Base-by-base conservation (phyloP, 192 early-diverging fungal species). In the Coemansia sp. region DNA sequence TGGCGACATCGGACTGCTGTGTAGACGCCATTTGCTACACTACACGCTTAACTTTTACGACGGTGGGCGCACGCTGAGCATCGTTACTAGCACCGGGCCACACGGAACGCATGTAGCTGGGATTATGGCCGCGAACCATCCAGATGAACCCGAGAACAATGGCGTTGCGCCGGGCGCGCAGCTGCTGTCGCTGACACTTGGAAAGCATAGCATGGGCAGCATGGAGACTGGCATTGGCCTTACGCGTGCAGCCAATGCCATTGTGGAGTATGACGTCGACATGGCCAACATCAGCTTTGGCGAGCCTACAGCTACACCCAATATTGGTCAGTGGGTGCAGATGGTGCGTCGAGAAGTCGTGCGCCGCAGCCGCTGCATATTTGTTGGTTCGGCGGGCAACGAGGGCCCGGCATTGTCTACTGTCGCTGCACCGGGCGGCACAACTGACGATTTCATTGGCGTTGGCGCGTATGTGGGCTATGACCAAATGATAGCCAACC, bases 51-150 rank as follows among this genome's bases (percentile, higher is more conserved):
- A 96, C 82, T 90, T 98, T 55, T 97, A 95, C 74, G 92, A 96
- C 64, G 80, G 88, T 38, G 94, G 89, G 0, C 77, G 86, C 54
- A 73, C 84, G 31, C 80, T 92, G 28, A 90, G 88, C 69, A 92
- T 97, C 64, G 96, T 96, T 28, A 90, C 89, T 27, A 70, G 86
- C 38, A 85, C 86, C 49, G 91, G 93, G n/a, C 71, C 85, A 25
- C 97, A 99, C 68, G 90, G 92, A 23, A 97, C 92, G 7, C 97
- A 99, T 62, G 97, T 99, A 52, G 94, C 95, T 31, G 92, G 89
- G 22, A 98, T 99, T 65, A 80, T 93, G 18, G 93, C 93, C 2
- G 94, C 93, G 10, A 76, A 95, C 78, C 88, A 90, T 66, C 92
- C 94, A 5, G 90, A 94, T 7, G 90, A 94, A 47, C 89, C 90